Base-by-base conservation (phyloP, 2,329 filamentous ascomycete species). In the Venturia nashicola region DNA sequence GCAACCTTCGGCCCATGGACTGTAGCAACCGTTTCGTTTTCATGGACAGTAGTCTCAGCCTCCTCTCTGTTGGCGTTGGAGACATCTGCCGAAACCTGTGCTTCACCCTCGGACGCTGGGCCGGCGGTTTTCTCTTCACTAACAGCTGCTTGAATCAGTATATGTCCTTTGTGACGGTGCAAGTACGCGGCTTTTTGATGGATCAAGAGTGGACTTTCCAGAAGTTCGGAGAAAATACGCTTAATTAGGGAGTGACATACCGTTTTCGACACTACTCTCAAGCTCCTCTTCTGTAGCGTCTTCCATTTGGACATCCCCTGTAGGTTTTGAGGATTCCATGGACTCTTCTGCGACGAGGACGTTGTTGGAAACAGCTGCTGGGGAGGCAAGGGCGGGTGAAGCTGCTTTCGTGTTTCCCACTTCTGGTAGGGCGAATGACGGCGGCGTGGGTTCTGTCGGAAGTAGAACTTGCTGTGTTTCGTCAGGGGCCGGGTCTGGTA, bases 401-500 rank as follows among this genome's bases (percentile, higher is more conserved):
- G 11, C 32, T 32, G 20, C 7, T n/a, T 5, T 12, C 20, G 32
- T n/a, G 34, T 67, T 67, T 46, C 66, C 68, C 16, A 68, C 68
- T 42, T 70, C 67, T 67, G 70, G 71, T 20, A 64, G 59, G n/a
- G 64, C 63, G 23, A 36, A 9, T 40, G 16, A 36, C 43, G 11
- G 59, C 20, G 20, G 36, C 20, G 59, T 39, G 36, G 36, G n/a
- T 6, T 61, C 36, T 3, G n/a, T 23, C 8, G 42, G 43, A n/a
- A 12, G n/a, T 14, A 27, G n/a, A 18, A 34, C 43, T 11, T 48
- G 36, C 44, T 62, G 40, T 12, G 14, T 20, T 51, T 65, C 75
- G 64, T 81, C 76, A 11, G 75, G 34, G 14, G 3, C 39, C 0
- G 46, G 48, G 2, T 48, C 54, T 64, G 64, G 64, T 18, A 64